Conservation (phyloP, 805 yeast genomes). For the Candida xyloterini region DNA sequence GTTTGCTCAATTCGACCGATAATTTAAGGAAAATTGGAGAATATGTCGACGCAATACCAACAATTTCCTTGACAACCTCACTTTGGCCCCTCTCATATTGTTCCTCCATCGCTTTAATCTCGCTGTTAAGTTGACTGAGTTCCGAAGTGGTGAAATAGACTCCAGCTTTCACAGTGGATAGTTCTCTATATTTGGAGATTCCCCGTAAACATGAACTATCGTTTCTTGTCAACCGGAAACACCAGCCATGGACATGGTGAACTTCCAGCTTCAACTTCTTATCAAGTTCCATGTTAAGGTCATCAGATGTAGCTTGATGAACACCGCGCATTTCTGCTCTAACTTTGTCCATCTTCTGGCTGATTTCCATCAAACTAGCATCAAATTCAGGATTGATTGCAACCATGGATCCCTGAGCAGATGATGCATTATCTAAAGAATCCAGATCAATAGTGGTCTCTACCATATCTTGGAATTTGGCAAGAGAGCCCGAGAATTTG, state of each 20-base stretch:
- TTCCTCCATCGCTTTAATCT: slow-evolving; percentile 54
- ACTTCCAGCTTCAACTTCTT: slow-evolving; percentile 87
- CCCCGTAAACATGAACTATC: slow-evolving; percentile 80
- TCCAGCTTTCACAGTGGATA: slow-evolving; percentile 94
- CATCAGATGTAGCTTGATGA: slow-evolving; percentile 67
- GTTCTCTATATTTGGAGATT: slow-evolving; percentile 61
- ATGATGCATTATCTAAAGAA: slow-evolving; percentile 75
- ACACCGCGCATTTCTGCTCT: slow-evolving; percentile 53
- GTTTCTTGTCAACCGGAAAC: slow-evolving; percentile 85
- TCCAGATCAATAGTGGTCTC: slow-evolving; percentile 89
- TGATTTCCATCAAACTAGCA: slow-evolving; percentile 62
- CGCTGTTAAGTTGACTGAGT: slow-evolving; percentile 56
- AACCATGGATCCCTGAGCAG: slow-evolving; percentile 40
- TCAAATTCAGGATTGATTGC: slow-evolving; percentile 89
- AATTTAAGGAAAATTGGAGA: slow-evolving; percentile 72
- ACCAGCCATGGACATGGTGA: slow-evolving; percentile 90
- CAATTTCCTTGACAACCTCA: slow-evolving; percentile 76
- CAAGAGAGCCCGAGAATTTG: slow-evolving; percentile 48
- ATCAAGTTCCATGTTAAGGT: slow-evolving; percentile 75
- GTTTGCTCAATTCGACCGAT: slow-evolving; percentile 58
- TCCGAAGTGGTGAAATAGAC: slow-evolving; percentile 80
- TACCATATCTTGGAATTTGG: slow-evolving; percentile 76
- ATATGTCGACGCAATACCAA: slow-evolving; percentile 77
- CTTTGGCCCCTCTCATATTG: slow-evolving; percentile 76
- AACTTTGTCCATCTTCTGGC: slow-evolving; percentile 52